Base-by-base conservation (phyloP, 352 stramenopile species). In the Chrysophaeum taylorii region DNA sequence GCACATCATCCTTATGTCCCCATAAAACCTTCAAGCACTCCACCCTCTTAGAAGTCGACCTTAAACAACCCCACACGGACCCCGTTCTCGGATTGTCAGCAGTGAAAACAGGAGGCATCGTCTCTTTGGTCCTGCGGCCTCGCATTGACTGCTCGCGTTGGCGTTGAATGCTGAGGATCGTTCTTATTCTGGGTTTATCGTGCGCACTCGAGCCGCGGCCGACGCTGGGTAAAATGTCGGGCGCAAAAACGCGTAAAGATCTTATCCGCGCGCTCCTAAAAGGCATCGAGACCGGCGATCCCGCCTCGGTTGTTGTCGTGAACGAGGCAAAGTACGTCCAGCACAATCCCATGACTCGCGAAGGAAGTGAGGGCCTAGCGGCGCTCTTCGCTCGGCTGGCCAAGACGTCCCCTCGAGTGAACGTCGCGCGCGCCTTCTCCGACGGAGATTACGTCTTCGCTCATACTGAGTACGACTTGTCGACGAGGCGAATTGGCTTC, bases 271-370 rank as follows among this genome's bases (percentile, higher is more conserved):
- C 15, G 12, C 45, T 70, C 16, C 66, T 70, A 12, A 70, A 70
- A 33, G 66, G 66, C 31, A 67, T 70, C n/a, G 66, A 70, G 61
- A 70, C 66, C 35, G 66, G 66, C 23, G 66, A 70, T 33, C 66
- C 66, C 25, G 66, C 16, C 68, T 67, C 66, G 16, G 66, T 29
- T 14, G 39, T 35, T 18, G 45, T 70, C 23, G 48, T 70, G 15
- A 14, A 68, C 16, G 38, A 62, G 27, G 45, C 68, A 15, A 36
- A 38, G 15, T 70, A 70, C 43, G 70, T 70, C 61, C 66, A 70
- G 29, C 66, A 70, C 36, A 70, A 70, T 68, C 66, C 66, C 14
- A 48, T 70, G 27, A 70, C 66, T 27, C 66, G 42, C 23, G 66
- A 70, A 36, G 66, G 66, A 36, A 45, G 66, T 15, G 45, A 70